Conservation (phyloP, 192 early-diverging fungal species). For the Lunasporangiospora selenospora region DNA sequence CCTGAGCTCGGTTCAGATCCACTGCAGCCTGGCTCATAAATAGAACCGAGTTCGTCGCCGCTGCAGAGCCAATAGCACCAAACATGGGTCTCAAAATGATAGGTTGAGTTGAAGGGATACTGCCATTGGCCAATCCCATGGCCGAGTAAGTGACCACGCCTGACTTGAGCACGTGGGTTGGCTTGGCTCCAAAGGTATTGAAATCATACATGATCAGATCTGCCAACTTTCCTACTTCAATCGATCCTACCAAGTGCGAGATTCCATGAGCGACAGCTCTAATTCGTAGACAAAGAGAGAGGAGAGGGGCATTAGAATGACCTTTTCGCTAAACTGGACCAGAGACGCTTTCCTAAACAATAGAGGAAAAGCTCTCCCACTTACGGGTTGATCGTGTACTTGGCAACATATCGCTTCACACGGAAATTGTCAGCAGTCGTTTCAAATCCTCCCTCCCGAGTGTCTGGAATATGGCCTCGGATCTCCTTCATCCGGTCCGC, state of each 20-base stretch:
- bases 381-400: conserved; percentile 98
- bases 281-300: neutral
- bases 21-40: conserved; percentile 87
- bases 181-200: conserved; percentile 89
- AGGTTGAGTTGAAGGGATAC: conserved; percentile 95
- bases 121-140: conserved; percentile 96
- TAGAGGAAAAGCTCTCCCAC: conserved; percentile 19
- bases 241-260: conserved; percentile 87
- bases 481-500: conserved; percentile 94
- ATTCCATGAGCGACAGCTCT: conserved; percentile 90
- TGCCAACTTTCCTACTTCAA: conserved; percentile 94
- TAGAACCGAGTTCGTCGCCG: conserved; percentile 67
- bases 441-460: conserved; percentile 2
- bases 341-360: neutral
- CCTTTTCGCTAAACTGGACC: neutral
- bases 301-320: neutral
- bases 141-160: conserved; percentile 84
- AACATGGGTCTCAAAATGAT: conserved; percentile 88
- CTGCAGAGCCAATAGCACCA: conserved; percentile 69
- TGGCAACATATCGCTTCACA: conserved; percentile 91
- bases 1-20: conserved; percentile 55
- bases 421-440: conserved; percentile 85
- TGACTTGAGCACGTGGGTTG: conserved; percentile 86
- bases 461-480: conserved; percentile 69
- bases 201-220: conserved; percentile 91